These are phyloP conservation scores for Trichosporon coremiiforme DNA, from an alignment of 1,284 basidiomycete species.

Conservation along the genomic window DNA sequence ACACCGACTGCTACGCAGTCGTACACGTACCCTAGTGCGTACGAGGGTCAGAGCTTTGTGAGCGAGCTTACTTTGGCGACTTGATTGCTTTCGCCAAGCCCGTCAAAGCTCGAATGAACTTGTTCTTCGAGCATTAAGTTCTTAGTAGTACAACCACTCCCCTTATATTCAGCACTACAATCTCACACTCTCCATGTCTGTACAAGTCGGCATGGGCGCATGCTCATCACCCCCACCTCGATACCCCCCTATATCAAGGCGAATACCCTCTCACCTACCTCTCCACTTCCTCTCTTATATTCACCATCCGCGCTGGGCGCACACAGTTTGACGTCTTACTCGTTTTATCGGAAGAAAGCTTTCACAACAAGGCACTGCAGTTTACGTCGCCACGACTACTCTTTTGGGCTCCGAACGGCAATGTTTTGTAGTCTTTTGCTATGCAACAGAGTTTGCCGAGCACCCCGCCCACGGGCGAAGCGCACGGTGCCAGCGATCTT, in stretches of 20 bases:
- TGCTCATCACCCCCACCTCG: slow-evolving; percentile 12
- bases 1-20: slow-evolving; percentile 17
- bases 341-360: slow-evolving; percentile 13
- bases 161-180: not conserved
- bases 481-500: not conserved
- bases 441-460: slow-evolving; percentile 11
- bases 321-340: slow-evolving; percentile 12
- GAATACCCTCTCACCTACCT: not conserved
- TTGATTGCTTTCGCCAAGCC: not conserved
- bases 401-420: slow-evolving; percentile 11
- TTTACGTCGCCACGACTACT: slow-evolving; percentile 14
- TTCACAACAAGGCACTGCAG: slow-evolving; percentile 4
- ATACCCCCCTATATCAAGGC: slow-evolving; percentile 9
- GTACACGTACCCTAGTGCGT: slow-evolving; percentile 20
- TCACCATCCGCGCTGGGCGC: not conserved
- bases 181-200: not conserved
- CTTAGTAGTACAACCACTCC: not conserved
- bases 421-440: slow-evolving; percentile 1
- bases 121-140: slow-evolving; percentile 4
- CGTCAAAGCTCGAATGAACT: slow-evolving; percentile 5
- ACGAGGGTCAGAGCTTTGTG: slow-evolving; percentile 19
- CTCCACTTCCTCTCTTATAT: slow-evolving; percentile 5
- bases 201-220: not conserved
- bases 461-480: not conserved
- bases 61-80: slow-evolving; percentile 17